Evolutionary conservation across 495 filamentous ascomycete species (phyloP).

Genomic region (Margaritispora aquatica): DNA sequence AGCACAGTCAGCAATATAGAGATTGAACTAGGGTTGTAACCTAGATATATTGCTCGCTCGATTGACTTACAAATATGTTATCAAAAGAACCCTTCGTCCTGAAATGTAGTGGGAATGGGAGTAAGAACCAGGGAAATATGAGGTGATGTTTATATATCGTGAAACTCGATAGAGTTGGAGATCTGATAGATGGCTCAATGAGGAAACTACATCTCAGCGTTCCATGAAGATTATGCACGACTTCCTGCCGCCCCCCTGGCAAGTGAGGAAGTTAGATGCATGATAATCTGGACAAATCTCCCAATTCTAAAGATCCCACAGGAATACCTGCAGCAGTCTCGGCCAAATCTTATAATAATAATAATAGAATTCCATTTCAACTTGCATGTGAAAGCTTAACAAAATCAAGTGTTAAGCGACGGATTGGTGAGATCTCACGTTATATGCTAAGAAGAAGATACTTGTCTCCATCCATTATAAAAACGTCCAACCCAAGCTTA

Average conservation of each 20-base stretch:
- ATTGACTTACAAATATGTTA: neutral
- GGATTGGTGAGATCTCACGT: neutral
- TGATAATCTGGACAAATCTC: neutral
- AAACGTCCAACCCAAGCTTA: too few species aligned
- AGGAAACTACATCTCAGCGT: neutral
- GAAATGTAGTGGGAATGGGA: too few species aligned
- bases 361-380: too few species aligned
- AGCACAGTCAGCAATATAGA: neutral
- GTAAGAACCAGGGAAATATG: too few species aligned
- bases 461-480: too few species aligned
- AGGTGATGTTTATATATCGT: neutral
- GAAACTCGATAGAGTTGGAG: too few species aligned
- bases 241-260: neutral
- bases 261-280: neutral
- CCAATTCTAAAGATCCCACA: neutral
- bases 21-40: neutral
- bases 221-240: neutral
- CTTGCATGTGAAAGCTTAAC: too few species aligned
- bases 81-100: too few species aligned
- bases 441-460: too few species aligned
- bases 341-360: too few species aligned
- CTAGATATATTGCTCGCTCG: neutral
- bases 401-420: too few species aligned
- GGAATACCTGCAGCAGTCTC: neutral
- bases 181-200: neutral